Percentiles rank a stretch among this genome's conserved stretches.
Evolutionary conservation across 441 rosid genomes (phyloP).

Genomic region (Arabidopsis lyrata): DNA sequence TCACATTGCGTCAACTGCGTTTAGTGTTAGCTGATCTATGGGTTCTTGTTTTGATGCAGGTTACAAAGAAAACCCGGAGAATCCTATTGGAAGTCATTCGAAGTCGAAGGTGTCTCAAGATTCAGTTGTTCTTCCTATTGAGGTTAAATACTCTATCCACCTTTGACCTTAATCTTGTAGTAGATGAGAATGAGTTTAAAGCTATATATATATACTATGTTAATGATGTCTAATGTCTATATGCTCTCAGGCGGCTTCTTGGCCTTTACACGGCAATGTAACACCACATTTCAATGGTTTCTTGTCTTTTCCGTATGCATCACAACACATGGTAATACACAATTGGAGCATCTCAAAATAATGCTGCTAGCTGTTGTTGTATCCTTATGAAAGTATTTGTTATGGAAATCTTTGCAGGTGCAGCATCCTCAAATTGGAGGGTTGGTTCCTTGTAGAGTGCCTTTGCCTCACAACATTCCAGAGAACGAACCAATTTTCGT

Average conservation of each 20-base stretch:
- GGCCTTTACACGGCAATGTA: conserved; percentile 54
- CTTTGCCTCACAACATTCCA: conserved; percentile 59
- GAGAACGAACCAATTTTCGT: conserved; percentile 67
- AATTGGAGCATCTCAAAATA: background rate
- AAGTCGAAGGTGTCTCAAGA: conserved; percentile 49
- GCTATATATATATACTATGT: background rate
- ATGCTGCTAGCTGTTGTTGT: background rate
- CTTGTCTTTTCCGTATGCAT: conserved; percentile 50
- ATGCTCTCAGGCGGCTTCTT: conserved; percentile 49
- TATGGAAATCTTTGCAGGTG: conserved; percentile 43
- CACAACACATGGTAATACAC: conserved; percentile 52
- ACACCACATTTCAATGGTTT: conserved; percentile 51
- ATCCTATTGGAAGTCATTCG: conserved; percentile 46
- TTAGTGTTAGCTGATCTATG: conserved; percentile 3
- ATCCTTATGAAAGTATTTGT: background rate
- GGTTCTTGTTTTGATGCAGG: conserved; percentile 48
- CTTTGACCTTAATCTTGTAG: conserved; percentile 4
- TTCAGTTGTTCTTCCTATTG: conserved; percentile 44
- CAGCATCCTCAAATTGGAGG: conserved; percentile 57
- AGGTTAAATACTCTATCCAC: conserved; percentile 46
- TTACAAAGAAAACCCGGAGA: conserved; percentile 41
- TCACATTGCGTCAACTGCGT: conserved; percentile 1
- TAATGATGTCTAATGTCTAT: background rate
- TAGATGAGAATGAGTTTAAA: background rate
- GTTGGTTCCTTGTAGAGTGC: conserved; percentile 60